A percentile compares a stretch with the other conserved stretches of the same genome.
phyloP scores from a whole-genome alignment of 495 filamentous ascomycete species.

The Saxophila tyrrhenica region DNA sequence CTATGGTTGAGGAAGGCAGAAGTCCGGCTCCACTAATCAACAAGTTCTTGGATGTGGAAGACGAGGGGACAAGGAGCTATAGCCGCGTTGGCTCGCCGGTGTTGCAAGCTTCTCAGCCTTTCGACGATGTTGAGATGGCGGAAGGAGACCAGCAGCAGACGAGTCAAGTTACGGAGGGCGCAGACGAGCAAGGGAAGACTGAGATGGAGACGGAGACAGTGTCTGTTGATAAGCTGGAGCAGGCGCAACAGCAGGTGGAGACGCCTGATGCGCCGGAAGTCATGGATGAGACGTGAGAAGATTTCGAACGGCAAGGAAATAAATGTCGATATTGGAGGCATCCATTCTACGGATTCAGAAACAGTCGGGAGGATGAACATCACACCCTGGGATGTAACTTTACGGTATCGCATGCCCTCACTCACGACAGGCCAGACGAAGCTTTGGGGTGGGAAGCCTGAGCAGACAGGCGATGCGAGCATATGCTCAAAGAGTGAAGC shows the following conservation, averaged over 20 bases:
- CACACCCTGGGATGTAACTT: no score
- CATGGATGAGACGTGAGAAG: not conserved
- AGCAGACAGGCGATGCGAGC: no score
- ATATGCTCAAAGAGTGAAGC: no score
- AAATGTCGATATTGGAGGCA: not conserved
- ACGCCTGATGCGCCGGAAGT: not conserved
- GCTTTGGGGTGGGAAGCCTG: no score
- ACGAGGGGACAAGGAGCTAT: not conserved
- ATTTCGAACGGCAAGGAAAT: not conserved
- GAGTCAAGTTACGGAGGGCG: no score
- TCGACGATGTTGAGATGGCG: not conserved
- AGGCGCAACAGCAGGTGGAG: not conserved
- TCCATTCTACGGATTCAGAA: no score
- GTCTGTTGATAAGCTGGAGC: not conserved
- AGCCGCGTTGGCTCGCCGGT: not conserved
- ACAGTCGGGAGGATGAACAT: no score
- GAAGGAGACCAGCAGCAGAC: not conserved
- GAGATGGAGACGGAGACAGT: not conserved
- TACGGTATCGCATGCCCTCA: no score
- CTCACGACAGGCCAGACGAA: no score
- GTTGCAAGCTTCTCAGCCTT: not conserved
- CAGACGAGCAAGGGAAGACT: no score
- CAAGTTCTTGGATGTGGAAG: conserved; percentile 5
- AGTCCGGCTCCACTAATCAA: not conserved
- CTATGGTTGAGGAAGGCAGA: conserved; percentile 29